Evolutionary conservation across 192 early-diverging fungal genomes (phyloP).

Genomic region (Coemansia reversa): DNA sequence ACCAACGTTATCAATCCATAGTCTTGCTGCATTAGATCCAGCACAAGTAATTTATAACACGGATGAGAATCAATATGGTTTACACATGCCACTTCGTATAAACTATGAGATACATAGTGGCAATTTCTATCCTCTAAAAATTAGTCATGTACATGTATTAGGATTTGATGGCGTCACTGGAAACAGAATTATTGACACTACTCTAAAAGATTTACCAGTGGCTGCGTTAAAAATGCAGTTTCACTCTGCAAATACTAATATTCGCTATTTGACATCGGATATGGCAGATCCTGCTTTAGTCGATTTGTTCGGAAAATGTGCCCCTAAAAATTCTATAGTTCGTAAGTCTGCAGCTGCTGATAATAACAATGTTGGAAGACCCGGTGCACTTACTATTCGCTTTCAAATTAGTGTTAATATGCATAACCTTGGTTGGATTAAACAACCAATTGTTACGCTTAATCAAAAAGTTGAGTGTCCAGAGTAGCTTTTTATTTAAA

Average conservation of each 20-base stretch:
- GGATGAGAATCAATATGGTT: constrained; percentile 20
- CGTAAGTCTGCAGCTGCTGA: neutral
- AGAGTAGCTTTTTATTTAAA: constrained; percentile 27
- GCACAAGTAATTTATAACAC: constrained; percentile 33
- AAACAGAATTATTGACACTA: constrained; percentile 38
- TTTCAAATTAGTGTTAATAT: constrained; percentile 48
- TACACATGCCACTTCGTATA: constrained; percentile 40
- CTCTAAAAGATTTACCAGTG: constrained; percentile 10
- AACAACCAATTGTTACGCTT: constrained; percentile 45
- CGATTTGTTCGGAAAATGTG: constrained; percentile 49
- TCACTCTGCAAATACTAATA: constrained; percentile 8
- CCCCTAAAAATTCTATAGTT: constrained; percentile 11
- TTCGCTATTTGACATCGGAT: constrained; percentile 44
- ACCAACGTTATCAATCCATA: constrained; percentile 40
- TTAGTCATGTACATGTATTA: constrained; percentile 16
- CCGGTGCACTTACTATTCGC: constrained; percentile 32
- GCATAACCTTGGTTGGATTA: constrained; percentile 35
- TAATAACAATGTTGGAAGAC: constrained; percentile 1
- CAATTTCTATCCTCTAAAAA: constrained; percentile 51
- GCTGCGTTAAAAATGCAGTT: constrained; percentile 33
- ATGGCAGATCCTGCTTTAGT: constrained; percentile 39
- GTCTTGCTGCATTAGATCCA: constrained; percentile 18
- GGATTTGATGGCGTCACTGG: constrained; percentile 46
- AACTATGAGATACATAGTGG: constrained; percentile 49
- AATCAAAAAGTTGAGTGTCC: constrained; percentile 50